Base-by-base conservation (phyloP, 1,284 basidiomycete genomes). In the Schizophyllum amplum region DNA sequence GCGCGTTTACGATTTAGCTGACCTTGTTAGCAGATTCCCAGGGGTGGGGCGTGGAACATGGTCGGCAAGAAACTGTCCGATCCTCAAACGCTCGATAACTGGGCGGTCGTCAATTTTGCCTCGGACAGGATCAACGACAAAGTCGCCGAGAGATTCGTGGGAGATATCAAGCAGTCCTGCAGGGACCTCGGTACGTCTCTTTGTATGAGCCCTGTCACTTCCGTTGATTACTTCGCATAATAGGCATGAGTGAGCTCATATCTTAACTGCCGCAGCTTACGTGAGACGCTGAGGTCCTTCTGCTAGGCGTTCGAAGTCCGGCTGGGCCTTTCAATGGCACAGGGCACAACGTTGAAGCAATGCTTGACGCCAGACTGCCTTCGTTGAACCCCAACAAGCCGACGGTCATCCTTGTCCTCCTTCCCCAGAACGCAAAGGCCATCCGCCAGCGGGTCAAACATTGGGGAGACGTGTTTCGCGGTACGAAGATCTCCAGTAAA, bases 1-100 rank as follows among this genome's bases (percentile, higher is more conserved):
- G 17, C 4, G 20, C 23, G n/a, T 15, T 42, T 47, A 5, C n/a
- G 15, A 11, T 20, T 24, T 17, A 52, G n/a, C n/a, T n/a, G n/a
- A 4, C n/a, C 53, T 4, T 21, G 21, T 20, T 11, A 22, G 23
- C 54, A 70, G 68, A 42, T 52, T 23, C 72, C 72, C 1, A 62
- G 22, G 7, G 62, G 66, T 50, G 77, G 77, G 0, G 60, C 68
- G 0, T 77, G 75, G 75, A 78, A 78, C 57, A 68, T 69, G 23
- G 59, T 72, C 0, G 63, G 65, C 1, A 66, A 71, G 48, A 62
- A 60, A 15, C 72, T 79, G 3, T 51, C 65, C 54, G 13, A 56
- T 63, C 4, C 64, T 76, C 0, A 63, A 57, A 20, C 24, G n/a
- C 7, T 60, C 79, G 5, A 26, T 46, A 0, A 63, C 33, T 79